Conservation (phyloP, 2,329 filamentous ascomycete species). For the Neonectria punicea region DNA sequence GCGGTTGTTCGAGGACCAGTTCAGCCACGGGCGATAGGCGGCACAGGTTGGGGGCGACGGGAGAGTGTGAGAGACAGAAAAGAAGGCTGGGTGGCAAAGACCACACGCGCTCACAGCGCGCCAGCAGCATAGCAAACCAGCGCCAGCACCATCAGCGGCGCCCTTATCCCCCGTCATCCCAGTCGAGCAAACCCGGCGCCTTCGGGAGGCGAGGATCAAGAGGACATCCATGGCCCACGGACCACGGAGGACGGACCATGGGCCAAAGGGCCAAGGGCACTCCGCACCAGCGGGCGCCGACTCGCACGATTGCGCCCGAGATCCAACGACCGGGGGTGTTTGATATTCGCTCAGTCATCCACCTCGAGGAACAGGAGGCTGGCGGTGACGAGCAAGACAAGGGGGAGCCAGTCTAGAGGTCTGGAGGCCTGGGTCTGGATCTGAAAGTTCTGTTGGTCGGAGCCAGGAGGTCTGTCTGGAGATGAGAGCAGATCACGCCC, state of each 20-base stretch:
- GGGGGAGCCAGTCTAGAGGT: constrained; percentile 17
- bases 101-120: constrained; percentile 7
- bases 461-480: neutral
- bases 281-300: constrained; percentile 41
- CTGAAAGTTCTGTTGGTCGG: neutral
- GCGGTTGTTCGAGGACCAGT: constrained; percentile 25
- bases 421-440: neutral
- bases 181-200: constrained; percentile 33
- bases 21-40: constrained; percentile 33
- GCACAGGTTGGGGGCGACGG: constrained; percentile 2
- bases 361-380: constrained; percentile 29
- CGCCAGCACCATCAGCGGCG: constrained; percentile 9
- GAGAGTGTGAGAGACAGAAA: constrained; percentile 3
- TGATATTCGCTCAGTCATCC: constrained; percentile 39
- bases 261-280: constrained; percentile 30
- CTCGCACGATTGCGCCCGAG: constrained; percentile 37
- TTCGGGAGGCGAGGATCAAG: constrained; percentile 31
- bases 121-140: neutral
- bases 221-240: constrained; percentile 6
- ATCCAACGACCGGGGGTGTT: constrained; percentile 38
- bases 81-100: neutral
- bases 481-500: neutral
- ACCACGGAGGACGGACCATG: constrained; percentile 28
- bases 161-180: constrained; percentile 22
- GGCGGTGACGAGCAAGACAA: constrained; percentile 36